These are phyloP conservation scores for Rhodotorula sp. DNA, from an alignment of 1,284 basidiomycete species.

Conservation along the genomic window DNA sequence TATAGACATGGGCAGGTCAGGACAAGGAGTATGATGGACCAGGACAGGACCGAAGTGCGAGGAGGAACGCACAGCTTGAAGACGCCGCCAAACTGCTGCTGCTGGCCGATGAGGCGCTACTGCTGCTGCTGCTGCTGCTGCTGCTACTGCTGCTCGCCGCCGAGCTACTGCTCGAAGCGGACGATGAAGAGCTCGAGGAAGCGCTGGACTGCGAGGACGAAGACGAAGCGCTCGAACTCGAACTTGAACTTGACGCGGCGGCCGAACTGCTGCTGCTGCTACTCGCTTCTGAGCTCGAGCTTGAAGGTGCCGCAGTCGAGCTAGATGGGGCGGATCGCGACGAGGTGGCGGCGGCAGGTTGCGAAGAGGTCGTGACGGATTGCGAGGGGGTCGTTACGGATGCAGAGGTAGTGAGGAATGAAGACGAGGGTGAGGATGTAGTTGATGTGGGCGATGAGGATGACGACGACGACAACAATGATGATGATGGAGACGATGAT, in stretches of 20 bases:
- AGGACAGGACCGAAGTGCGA: too few species aligned
- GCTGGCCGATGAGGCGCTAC: neutral
- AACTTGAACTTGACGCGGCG: neutral
- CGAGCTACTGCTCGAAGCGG: too few species aligned
- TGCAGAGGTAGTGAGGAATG: neutral
- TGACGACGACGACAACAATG: neutral
- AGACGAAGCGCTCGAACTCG: neutral
- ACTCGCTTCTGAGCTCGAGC: conserved; percentile 1
- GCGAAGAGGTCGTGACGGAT: neutral
- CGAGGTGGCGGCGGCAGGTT: neutral
- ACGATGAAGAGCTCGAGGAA: neutral
- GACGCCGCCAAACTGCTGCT: neutral
- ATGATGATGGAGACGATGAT: neutral
- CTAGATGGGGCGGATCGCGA: neutral
- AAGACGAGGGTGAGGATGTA: neutral
- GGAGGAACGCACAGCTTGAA: neutral
- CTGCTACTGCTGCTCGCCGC: too few species aligned
- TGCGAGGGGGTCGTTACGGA: neutral
- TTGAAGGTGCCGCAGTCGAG: neutral
- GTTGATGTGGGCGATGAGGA: neutral
- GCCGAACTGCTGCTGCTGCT: conserved; percentile 1
- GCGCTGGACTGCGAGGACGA: neutral
- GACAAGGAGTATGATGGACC: too few species aligned
- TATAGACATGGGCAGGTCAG: too few species aligned
- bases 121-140: neutral